A percentile compares a stretch with the other conserved stretches of the same genome.
Conservation (phyloP, 2,329 filamentous ascomycete genomes). For the Trichophaea hybrida region DNA sequence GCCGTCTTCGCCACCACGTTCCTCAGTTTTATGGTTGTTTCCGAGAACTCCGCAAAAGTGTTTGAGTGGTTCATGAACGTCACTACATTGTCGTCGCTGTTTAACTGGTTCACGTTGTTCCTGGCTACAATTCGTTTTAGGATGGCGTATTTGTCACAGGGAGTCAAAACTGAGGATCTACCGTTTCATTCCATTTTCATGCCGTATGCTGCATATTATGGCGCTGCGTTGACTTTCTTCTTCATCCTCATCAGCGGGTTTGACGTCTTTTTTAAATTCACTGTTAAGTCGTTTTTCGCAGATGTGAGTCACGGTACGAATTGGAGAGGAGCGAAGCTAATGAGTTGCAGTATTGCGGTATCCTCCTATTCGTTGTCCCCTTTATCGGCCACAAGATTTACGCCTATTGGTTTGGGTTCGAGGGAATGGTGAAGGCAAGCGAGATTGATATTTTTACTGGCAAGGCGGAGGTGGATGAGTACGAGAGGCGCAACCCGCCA, state of each 20-base stretch:
- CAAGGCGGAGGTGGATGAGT: constrained; percentile 45
- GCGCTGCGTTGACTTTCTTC: constrained; percentile 44
- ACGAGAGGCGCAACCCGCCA: constrained; percentile 16
- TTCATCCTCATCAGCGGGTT: constrained; percentile 64
- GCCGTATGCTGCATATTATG: constrained; percentile 50
- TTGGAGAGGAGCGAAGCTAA: not conserved
- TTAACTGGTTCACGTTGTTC: constrained; percentile 47
- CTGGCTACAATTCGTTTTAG: constrained; percentile 47
- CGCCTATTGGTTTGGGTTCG: constrained; percentile 29
- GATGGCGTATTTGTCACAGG: constrained; percentile 41
- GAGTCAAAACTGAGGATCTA: constrained; percentile 36
- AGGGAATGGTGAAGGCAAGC: constrained; percentile 31
- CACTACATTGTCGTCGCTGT: constrained; percentile 47
- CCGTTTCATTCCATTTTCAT: constrained; percentile 42
- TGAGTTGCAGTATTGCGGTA: constrained; percentile 44
- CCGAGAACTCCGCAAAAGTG: constrained; percentile 16
- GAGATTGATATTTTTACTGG: constrained; percentile 45
- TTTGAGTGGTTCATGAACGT: constrained; percentile 61
- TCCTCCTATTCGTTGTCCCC: constrained; percentile 46
- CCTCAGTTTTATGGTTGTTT: constrained; percentile 19
- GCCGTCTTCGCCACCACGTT: constrained; percentile 36
- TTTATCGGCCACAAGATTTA: constrained; percentile 47
- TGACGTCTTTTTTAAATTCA: constrained; percentile 58
- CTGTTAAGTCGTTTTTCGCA: constrained; percentile 47
- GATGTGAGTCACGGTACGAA: constrained; percentile 21